Evolutionary conservation across 441 rosid genomes (phyloP).

Genomic region (Corymbia citriodora): DNA sequence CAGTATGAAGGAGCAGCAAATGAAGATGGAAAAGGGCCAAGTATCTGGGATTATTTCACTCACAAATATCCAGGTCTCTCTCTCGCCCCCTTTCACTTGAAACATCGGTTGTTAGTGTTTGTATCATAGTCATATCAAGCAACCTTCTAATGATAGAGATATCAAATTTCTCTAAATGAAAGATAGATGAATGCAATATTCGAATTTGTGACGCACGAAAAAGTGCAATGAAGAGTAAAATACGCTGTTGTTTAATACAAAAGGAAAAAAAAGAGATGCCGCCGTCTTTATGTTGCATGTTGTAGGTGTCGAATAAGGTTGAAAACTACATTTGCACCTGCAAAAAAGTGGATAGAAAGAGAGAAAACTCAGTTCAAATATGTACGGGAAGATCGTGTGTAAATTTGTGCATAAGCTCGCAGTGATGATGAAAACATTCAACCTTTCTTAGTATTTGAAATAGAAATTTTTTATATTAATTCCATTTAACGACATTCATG

Average conservation of each 20-base stretch:
- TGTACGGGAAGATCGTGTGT: neutral
- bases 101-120: no score
- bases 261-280: neutral
- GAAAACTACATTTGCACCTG: no score
- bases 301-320: no score
- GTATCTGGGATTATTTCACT: no score
- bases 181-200: neutral
- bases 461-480: no score
- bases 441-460: neutral
- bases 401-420: no score
- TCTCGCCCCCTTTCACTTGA: neutral
- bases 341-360: no score
- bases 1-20: slow-evolving; percentile 11
- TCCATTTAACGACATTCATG: no score
- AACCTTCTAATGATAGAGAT: neutral
- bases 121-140: neutral
- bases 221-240: neutral
- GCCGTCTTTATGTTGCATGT: neutral
- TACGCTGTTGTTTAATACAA: neutral
- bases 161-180: neutral
- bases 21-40: slow-evolving; percentile 9
- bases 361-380: no score
- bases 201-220: neutral
- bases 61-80: neutral
- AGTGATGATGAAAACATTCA: neutral